These are phyloP conservation scores for Globisporangium ultimum DNA, from an alignment of 352 stramenopile genomes.

Conservation along the genomic window DNA sequence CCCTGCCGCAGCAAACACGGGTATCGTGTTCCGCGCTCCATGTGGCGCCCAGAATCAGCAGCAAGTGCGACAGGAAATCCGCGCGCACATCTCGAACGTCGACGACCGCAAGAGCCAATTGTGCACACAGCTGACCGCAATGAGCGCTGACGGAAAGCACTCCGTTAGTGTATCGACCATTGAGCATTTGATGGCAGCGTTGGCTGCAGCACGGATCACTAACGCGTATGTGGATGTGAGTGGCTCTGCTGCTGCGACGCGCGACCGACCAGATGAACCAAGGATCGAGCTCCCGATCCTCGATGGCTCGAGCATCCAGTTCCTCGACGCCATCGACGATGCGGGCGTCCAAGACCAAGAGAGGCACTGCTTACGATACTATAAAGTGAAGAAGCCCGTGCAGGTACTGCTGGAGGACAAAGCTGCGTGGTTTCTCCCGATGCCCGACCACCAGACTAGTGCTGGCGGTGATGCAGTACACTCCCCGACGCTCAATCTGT, in stretches of 20 bases:
- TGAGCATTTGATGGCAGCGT: conserved; percentile 71
- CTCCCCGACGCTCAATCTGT: conserved; percentile 42
- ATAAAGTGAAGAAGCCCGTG: conserved; percentile 44
- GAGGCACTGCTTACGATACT: conserved; percentile 16
- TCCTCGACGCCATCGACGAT: conserved; percentile 31
- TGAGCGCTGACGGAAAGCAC: not conserved
- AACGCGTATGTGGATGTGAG: conserved; percentile 41
- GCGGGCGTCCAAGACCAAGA: conserved; percentile 32
- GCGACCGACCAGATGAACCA: not conserved
- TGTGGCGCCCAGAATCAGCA: not conserved
- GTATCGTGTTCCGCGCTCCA: conserved; percentile 29
- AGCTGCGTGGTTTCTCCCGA: conserved; percentile 59
- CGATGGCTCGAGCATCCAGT: conserved; percentile 56
- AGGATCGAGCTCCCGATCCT: conserved; percentile 58
- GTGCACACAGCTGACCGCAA: conserved; percentile 45
- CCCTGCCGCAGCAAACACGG: conserved; percentile 24
- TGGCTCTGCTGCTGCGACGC: not conserved
- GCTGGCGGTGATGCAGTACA: conserved; percentile 11
- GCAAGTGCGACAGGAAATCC: conserved; percentile 13
- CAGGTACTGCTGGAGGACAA: conserved; percentile 65
- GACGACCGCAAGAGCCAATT: conserved; percentile 42
- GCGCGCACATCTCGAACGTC: conserved; percentile 31
- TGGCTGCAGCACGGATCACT: conserved; percentile 39
- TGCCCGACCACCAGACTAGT: conserved; percentile 21
- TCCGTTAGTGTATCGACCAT: conserved; percentile 33